These are phyloP conservation scores for Calonectria pauciramosa DNA, from an alignment of 2,329 filamentous ascomycete species.

Conservation along the genomic window DNA sequence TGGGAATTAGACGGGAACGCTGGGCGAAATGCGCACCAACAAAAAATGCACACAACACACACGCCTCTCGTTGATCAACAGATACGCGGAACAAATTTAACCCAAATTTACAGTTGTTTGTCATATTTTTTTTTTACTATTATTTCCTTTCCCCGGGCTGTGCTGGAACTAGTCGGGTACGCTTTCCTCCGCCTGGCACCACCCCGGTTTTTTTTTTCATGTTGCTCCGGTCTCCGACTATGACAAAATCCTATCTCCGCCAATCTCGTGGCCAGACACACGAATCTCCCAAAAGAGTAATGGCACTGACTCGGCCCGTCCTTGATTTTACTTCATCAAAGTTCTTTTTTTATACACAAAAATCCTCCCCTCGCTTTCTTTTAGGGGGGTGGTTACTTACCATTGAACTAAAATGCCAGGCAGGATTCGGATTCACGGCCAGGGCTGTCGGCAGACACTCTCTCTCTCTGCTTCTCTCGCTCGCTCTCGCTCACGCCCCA, in stretches of 20 bases:
- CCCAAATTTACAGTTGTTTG: constrained; percentile 5
- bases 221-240: not conserved
- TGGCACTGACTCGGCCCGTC: not conserved
- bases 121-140: not conserved
- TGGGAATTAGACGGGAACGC: not conserved
- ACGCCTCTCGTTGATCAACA: not conserved
- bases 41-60: not conserved
- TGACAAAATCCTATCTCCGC: not conserved
- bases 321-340: not conserved
- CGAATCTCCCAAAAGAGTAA: constrained; percentile 2
- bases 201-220: not conserved
- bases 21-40: too few relatives aligned
- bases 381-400: not conserved
- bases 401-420: not conserved
- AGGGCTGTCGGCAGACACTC: not conserved
- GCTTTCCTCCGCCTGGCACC: not conserved
- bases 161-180: not conserved
- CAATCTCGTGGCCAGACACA: not conserved
- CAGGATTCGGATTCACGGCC: not conserved
- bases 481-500: not conserved
- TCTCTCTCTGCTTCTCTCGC: not conserved
- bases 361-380: not conserved
- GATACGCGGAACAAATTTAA: not conserved
- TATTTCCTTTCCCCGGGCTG: not conserved
- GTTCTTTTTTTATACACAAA: not conserved